Evolutionary conservation across 2,329 filamentous ascomycete species (phyloP), one percentile per base, ranked within the genome.

Genomic region (Exophiala calicioides): DNA sequence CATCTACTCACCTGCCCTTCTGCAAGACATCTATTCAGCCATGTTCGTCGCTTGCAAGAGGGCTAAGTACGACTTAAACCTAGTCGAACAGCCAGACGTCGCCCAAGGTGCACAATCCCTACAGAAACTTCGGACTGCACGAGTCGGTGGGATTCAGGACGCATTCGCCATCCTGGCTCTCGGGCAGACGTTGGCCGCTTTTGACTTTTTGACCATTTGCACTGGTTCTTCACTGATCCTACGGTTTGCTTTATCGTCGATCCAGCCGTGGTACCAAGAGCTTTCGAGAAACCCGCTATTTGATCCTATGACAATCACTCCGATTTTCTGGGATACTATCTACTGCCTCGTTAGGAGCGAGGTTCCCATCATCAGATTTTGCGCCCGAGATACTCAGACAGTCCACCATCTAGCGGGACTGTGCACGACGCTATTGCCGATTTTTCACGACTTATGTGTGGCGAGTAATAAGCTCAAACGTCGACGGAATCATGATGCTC

Each of bases 381-480:
- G 50, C 5, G 20, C 26, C n/a, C 40, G 53, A 4, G 51, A 48
- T 34, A n/a, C n/a, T n/a, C 30, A 55, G 24, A 53, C 62, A 20
- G 56, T 65, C 15, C 62, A 67, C 40, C 58, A 61, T 16, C 60
- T 58, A 29, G 57, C 56, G 5, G 65, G 65, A 15, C 36, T 66
- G 5, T 61, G 57, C 29, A 53, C 57, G 2, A 58, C 62, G 2
- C 53, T 66, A 7, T 44, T 67, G 3, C 61, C 63, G 16, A 49
- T 64, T 13, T 40, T 67, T 2, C 62, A 66, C 39, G 62, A 66
- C 30, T 52, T 66, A 6, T 64, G 62, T 38, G 57, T 58, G 31
- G 56, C 47, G 35, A 61, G 60, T 31, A 50, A 60, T 26, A 51
- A 55, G 27, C 57, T 56, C n/a, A n/a, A n/a, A n/a, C n/a, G n/a